Percentiles rank a stretch among this genome's conserved stretches.
These are phyloP conservation scores for Gamarada debralockiae DNA, from an alignment of 495 filamentous ascomycete species.

Conservation along the genomic window DNA sequence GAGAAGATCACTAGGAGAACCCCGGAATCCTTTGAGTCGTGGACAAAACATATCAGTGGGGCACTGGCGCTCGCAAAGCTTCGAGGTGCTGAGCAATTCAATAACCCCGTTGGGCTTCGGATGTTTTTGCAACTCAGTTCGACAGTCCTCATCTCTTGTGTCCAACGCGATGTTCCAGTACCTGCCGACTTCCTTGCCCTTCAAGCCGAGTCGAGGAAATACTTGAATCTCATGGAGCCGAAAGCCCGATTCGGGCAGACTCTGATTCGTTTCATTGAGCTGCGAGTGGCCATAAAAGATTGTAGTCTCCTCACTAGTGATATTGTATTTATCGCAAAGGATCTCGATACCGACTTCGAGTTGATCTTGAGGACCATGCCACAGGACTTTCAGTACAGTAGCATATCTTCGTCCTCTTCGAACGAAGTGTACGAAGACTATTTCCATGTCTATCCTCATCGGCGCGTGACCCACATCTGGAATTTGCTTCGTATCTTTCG, in stretches of 20 bases:
- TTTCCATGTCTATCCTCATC: neutral
- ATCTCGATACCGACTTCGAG: neutral
- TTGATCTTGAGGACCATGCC: neutral
- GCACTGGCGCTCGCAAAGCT: neutral
- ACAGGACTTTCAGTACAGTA: neutral
- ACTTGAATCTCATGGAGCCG: neutral
- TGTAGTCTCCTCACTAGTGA: neutral
- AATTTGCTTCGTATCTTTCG: neutral
- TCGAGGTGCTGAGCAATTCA: neutral
- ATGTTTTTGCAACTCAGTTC: neutral
- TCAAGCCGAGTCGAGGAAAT: neutral
- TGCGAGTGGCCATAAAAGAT: neutral
- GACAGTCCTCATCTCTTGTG: neutral
- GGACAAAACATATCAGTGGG: constrained; percentile 1
- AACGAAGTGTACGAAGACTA: neutral
- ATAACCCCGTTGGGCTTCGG: neutral
- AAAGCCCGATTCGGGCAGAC: neutral
- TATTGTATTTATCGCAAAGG: neutral
- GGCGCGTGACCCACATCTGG: neutral
- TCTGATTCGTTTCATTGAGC: neutral
- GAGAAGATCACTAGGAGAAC: constrained; percentile 9
- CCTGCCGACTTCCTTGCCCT: neutral
- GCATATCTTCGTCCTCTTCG: neutral
- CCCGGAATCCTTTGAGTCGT: neutral
- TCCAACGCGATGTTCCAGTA: neutral